These are phyloP conservation scores for Parafenestella ontariensis DNA, from an alignment of 2,329 filamentous ascomycete species.

Conservation along the genomic window DNA sequence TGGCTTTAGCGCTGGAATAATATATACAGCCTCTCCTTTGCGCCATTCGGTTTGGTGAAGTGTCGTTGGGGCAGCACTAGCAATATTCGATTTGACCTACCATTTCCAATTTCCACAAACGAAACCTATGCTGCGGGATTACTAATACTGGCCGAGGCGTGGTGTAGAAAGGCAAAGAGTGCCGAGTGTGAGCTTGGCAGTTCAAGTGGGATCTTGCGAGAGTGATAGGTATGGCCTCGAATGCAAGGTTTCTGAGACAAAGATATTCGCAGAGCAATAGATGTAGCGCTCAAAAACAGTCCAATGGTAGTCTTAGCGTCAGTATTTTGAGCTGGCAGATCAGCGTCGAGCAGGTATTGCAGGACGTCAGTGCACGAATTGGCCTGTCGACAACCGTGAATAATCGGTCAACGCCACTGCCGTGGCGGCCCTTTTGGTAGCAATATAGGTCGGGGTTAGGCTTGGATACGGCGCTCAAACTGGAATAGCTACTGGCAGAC, in stretches of 20 bases:
- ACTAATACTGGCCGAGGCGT: slow-evolving; percentile 20
- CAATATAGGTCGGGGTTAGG: background rate
- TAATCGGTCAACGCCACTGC: slow-evolving; percentile 22
- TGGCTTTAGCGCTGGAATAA: slow-evolving; percentile 25
- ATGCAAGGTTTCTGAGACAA: slow-evolving; percentile 1
- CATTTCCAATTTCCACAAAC: slow-evolving; percentile 14
- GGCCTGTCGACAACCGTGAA: slow-evolving; percentile 5
- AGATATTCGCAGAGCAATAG: slow-evolving; percentile 4
- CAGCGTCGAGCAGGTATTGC: slow-evolving; percentile 4
- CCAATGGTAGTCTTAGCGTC: background rate
- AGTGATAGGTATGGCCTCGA: background rate
- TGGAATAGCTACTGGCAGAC: background rate
- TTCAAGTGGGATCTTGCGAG: slow-evolving; percentile 10
- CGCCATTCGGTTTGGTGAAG: slow-evolving; percentile 34
- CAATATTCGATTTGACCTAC: slow-evolving; percentile 13
- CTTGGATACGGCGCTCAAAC: slow-evolving; percentile 1
- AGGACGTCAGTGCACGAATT: slow-evolving; percentile 17
- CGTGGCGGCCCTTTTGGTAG: slow-evolving; percentile 8
- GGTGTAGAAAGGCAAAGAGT: slow-evolving; percentile 19
- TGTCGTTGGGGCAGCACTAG: slow-evolving; percentile 17
- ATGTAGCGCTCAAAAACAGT: slow-evolving; percentile 1
- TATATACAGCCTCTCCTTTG: slow-evolving; percentile 20
- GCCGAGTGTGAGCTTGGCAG: slow-evolving; percentile 16
- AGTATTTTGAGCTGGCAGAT: slow-evolving; percentile 4
- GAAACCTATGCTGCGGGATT: slow-evolving; percentile 26